Percentiles rank a stretch among this genome's conserved stretches.
Evolutionary conservation across 768 basidiomycete species (phyloP).

Genomic region (Suillus hirtellus): DNA sequence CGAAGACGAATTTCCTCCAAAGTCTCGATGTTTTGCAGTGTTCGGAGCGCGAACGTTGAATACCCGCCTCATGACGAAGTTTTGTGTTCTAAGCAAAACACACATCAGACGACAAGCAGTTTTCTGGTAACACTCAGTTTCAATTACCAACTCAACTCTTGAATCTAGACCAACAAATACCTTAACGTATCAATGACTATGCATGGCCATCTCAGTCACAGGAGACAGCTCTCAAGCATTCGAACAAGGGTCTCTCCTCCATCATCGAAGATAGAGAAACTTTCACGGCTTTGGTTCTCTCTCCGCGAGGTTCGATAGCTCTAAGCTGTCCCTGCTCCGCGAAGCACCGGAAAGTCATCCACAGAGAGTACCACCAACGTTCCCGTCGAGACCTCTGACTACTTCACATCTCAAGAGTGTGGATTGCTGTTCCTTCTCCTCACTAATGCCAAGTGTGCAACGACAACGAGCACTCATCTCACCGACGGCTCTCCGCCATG

Average conservation of each 20-base stretch:
- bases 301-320: constrained; percentile 26
- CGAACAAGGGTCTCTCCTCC: constrained; percentile 9
- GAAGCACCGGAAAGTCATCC: constrained; percentile 11
- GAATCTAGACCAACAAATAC: constrained; percentile 1
- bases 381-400: constrained; percentile 8
- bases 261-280: constrained; percentile 1
- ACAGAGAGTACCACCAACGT: constrained; percentile 14
- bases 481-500: constrained; percentile 27
- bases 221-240: constrained; percentile 4
- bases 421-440: constrained; percentile 16
- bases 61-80: not conserved
- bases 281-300: constrained; percentile 14
- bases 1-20: not conserved
- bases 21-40: not conserved
- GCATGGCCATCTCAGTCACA: not conserved
- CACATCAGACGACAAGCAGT: not conserved
- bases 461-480: constrained; percentile 8
- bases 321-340: constrained; percentile 12
- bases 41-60: not conserved
- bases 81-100: not conserved
- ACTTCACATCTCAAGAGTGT: constrained; percentile 12
- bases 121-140: not conserved
- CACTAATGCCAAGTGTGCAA: constrained; percentile 8
- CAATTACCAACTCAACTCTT: not conserved
- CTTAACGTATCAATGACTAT: constrained; percentile 7